Evolutionary conservation across 176 grass and related monocot genomes (phyloP).

Genomic region (Carex littledalei): DNA sequence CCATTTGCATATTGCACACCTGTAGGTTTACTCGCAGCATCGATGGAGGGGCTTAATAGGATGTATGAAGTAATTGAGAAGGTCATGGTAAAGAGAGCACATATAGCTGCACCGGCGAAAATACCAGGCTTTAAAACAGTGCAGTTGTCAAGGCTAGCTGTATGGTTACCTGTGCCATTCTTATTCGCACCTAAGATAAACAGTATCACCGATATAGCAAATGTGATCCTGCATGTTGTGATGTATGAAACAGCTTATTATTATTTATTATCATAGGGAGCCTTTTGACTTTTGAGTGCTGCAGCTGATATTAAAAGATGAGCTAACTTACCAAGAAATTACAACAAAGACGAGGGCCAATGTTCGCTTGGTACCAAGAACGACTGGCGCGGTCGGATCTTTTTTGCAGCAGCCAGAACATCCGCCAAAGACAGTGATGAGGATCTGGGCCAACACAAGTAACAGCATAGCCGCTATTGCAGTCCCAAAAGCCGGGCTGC

Average conservation of each 20-base stretch:
- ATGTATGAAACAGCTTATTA: background rate
- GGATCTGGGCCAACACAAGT: background rate
- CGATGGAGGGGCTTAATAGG: background rate
- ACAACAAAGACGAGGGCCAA: background rate
- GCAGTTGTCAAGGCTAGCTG: background rate
- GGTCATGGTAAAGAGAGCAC: background rate
- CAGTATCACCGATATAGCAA: background rate
- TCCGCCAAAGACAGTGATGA: background rate
- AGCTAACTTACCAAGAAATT: constrained; percentile 13
- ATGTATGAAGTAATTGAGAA: constrained; percentile 15
- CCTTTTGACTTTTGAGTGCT: background rate
- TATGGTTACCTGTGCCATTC: background rate
- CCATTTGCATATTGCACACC: background rate
- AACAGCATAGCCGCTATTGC: background rate
- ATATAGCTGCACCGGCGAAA: constrained; percentile 15
- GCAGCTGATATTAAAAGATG: background rate
- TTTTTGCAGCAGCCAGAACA: constrained; percentile 18
- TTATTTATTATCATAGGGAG: background rate
- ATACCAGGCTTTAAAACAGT: constrained; percentile 9
- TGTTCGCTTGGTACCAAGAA: constrained; percentile 3
- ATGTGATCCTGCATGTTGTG: constrained; percentile 8
- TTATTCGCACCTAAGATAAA: background rate
- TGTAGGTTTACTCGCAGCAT: background rate
- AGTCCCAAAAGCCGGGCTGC: constrained; percentile 12
- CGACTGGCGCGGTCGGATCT: background rate